These are phyloP conservation scores for Allium fistulosum DNA, from an alignment of 106 monocot genomes.

Conservation along the genomic window DNA sequence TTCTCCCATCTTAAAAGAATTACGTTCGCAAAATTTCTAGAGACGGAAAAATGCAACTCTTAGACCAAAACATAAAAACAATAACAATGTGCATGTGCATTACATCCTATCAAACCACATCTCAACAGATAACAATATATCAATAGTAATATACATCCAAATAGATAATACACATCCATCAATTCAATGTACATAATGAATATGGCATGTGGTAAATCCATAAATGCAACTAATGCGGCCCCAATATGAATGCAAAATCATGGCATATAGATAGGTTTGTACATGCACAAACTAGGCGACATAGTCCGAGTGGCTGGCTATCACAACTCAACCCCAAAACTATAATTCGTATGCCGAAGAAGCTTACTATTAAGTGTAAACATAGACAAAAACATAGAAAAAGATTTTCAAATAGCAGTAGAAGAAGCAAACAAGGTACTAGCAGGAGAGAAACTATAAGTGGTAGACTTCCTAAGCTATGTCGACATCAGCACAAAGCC, in stretches of 20 bases:
- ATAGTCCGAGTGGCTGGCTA: conserved; percentile 62
- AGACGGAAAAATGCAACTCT: too few relatives aligned
- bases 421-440: conserved; percentile 50
- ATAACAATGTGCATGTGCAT: too few relatives aligned
- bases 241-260: too few relatives aligned
- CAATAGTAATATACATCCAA: too few relatives aligned
- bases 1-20: too few relatives aligned
- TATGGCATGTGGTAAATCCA: neutral
- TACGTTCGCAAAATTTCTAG: too few relatives aligned
- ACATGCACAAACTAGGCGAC: conserved; percentile 72
- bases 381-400: conserved; percentile 98
- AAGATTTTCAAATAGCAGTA: conserved; percentile 66
- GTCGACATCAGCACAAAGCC: conserved; percentile 43
- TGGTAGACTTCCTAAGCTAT: conserved; percentile 77
- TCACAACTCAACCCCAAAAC: conserved; percentile 72
- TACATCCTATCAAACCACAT: too few relatives aligned
- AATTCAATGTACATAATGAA: too few relatives aligned
- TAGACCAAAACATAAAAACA: too few relatives aligned
- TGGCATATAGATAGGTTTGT: conserved; percentile 38
- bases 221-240: too few relatives aligned
- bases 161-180: too few relatives aligned
- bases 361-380: conserved; percentile 62
- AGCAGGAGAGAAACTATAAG: conserved; percentile 62
- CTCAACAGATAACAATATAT: too few relatives aligned
- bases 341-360: conserved; percentile 62